phyloP scores from a whole-genome alignment of 1,284 basidiomycete genomes.

The Taiwanofungus camphoratus region DNA sequence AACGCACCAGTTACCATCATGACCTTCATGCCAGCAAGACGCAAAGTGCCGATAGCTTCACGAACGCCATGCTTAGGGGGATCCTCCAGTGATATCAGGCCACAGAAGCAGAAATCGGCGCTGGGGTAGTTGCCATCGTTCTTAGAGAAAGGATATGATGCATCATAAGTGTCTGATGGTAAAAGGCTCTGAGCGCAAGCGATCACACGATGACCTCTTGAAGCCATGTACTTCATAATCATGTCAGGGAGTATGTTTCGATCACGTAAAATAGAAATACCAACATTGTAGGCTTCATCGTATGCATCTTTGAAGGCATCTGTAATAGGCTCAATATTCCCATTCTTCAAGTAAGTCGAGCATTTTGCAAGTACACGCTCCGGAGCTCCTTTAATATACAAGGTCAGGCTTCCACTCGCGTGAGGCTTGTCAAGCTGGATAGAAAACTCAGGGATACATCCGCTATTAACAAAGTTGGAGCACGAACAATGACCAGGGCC shows the following conservation, averaged over 20 bases:
- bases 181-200: slow-evolving; percentile 59
- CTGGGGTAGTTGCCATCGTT: slow-evolving; percentile 49
- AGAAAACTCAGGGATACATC: not conserved
- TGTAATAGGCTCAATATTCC: slow-evolving; percentile 41
- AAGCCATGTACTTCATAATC: slow-evolving; percentile 57
- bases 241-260: slow-evolving; percentile 1
- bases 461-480: slow-evolving; percentile 1
- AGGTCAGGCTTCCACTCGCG: slow-evolving; percentile 37
- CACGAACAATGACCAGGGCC: slow-evolving; percentile 59
- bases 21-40: slow-evolving; percentile 64
- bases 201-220: slow-evolving; percentile 64
- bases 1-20: slow-evolving; percentile 63
- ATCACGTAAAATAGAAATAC: slow-evolving; percentile 14
- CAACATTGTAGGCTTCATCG: slow-evolving; percentile 55
- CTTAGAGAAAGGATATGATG: slow-evolving; percentile 46
- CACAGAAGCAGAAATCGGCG: slow-evolving; percentile 54
- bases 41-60: slow-evolving; percentile 62
- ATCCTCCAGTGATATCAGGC: slow-evolving; percentile 61
- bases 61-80: slow-evolving; percentile 67
- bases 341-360: slow-evolving; percentile 51
- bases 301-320: slow-evolving; percentile 50
- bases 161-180: slow-evolving; percentile 40
- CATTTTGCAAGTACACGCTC: slow-evolving; percentile 64
- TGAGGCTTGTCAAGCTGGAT: slow-evolving; percentile 51
- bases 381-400: slow-evolving; percentile 64